These are phyloP conservation scores for Hypoxylon sp. DNA, from an alignment of 2,329 filamentous ascomycete species.

Conservation along the genomic window DNA sequence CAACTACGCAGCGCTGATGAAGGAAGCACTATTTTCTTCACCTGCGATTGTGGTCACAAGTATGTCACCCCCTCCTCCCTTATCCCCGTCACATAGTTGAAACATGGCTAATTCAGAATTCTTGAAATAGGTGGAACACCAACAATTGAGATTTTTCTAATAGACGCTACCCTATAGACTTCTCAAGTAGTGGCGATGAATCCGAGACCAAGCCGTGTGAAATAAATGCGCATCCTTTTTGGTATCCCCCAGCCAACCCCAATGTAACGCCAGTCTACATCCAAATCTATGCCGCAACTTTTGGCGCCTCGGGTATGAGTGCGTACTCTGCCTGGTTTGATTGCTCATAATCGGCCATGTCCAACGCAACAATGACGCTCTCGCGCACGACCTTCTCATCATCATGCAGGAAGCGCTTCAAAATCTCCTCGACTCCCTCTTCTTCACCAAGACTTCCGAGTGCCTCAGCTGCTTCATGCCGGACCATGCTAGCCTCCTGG, in stretches of 20 bases:
- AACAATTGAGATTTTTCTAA: constrained; percentile 62
- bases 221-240: constrained; percentile 40
- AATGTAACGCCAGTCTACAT: constrained; percentile 37
- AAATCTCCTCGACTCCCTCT: constrained; percentile 87
- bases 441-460: constrained; percentile 94
- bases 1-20: constrained; percentile 95
- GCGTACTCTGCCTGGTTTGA: constrained; percentile 92
- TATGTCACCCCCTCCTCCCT: constrained; percentile 60
- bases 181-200: constrained; percentile 17
- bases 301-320: constrained; percentile 78
- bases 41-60: constrained; percentile 89
- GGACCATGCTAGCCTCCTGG: constrained; percentile 93
- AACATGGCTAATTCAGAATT: constrained; percentile 28
- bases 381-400: constrained; percentile 94
- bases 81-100: not conserved
- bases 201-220: constrained; percentile 14
- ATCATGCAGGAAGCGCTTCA: constrained; percentile 89
- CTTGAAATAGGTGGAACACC: constrained; percentile 58
- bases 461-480: constrained; percentile 97
- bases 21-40: constrained; percentile 92
- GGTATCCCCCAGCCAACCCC: constrained; percentile 45
- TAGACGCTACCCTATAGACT: constrained; percentile 27
- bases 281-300: constrained; percentile 55
- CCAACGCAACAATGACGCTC: constrained; percentile 93
- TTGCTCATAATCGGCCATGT: constrained; percentile 98